phyloP scores from a whole-genome alignment of 345 rosid genomes.

The Hibiscus syriacus region DNA sequence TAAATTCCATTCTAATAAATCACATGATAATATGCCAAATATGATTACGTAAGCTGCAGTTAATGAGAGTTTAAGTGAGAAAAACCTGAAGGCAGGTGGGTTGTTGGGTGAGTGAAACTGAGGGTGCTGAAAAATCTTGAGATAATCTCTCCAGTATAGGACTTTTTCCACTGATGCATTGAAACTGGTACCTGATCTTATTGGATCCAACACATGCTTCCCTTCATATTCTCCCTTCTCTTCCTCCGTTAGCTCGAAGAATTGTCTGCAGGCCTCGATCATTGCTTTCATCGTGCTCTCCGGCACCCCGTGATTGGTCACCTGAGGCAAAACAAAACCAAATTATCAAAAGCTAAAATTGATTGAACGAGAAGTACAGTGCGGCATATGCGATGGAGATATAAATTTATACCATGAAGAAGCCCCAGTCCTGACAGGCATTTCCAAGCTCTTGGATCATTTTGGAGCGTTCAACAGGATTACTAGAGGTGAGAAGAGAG shows the following conservation, averaged over 20 bases:
- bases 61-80: too few relatives aligned
- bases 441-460: slow-evolving; percentile 29
- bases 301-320: slow-evolving; percentile 44
- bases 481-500: slow-evolving; percentile 30
- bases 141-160: slow-evolving; percentile 46
- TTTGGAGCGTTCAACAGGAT: slow-evolving; percentile 24
- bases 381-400: slow-evolving; percentile 6
- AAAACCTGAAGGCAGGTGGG: slow-evolving; percentile 40
- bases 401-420: slow-evolving; percentile 40
- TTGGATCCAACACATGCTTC: slow-evolving; percentile 45
- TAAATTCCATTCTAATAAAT: too few relatives aligned
- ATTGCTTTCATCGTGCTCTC: slow-evolving; percentile 16
- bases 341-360: background rate
- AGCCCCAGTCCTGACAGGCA: slow-evolving; percentile 59
- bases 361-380: background rate
- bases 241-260: slow-evolving; percentile 41
- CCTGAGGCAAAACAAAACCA: slow-evolving; percentile 11
- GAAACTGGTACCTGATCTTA: slow-evolving; percentile 53
- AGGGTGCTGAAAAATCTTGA: slow-evolving; percentile 39
- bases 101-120: slow-evolving; percentile 34
- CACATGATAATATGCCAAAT: too few relatives aligned
- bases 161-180: slow-evolving; percentile 33
- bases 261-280: slow-evolving; percentile 19
- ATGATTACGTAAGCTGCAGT: too few relatives aligned
- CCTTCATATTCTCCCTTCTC: slow-evolving; percentile 37